Conservation (phyloP, 2,329 filamentous ascomycete genomes). For the Ascochyta koolunga region DNA sequence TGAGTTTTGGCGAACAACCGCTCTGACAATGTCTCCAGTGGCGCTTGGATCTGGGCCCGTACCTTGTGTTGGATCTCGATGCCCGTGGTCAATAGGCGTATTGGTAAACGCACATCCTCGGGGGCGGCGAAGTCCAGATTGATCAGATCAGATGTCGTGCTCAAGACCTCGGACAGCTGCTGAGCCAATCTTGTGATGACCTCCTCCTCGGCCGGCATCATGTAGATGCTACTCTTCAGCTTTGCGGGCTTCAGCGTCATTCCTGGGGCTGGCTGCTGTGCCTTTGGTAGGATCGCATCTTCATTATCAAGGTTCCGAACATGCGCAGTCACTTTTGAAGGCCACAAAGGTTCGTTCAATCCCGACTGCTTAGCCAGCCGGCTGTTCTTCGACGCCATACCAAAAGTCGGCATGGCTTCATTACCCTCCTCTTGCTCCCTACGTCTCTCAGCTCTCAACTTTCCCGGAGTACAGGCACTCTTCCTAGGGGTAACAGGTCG, state of each 20-base stretch:
- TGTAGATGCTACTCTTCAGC: conserved; percentile 48
- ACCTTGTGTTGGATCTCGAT: conserved; percentile 50
- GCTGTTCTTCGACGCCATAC: conserved; percentile 22
- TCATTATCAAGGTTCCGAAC: conserved; percentile 35
- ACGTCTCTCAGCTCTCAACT: conserved; percentile 47
- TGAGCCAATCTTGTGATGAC: conserved; percentile 30
- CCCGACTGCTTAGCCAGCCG: conserved; percentile 66
- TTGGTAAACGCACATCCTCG: conserved; percentile 41
- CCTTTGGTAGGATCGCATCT: not conserved
- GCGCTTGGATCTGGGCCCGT: conserved; percentile 29
- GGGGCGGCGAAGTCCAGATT: conserved; percentile 22
- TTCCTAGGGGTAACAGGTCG: conserved; percentile 29
- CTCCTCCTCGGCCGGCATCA: conserved; percentile 32
- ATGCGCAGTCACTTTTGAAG: conserved; percentile 63
- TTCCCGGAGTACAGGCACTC: conserved; percentile 56
- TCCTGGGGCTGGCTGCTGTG: not conserved
- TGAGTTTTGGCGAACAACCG: conserved; percentile 49
- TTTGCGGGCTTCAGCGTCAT: conserved; percentile 33
- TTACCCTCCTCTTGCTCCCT: conserved; percentile 26
- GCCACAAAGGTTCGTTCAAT: conserved; percentile 72
- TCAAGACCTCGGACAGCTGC: conserved; percentile 22
- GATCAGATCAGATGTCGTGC: not conserved
- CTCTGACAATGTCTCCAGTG: conserved; percentile 10
- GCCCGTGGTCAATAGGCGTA: conserved; percentile 45
- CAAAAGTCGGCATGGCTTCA: conserved; percentile 26